These are phyloP conservation scores for Penicillium bialowiezense DNA, from an alignment of 495 filamentous ascomycete genomes.

Conservation along the genomic window DNA sequence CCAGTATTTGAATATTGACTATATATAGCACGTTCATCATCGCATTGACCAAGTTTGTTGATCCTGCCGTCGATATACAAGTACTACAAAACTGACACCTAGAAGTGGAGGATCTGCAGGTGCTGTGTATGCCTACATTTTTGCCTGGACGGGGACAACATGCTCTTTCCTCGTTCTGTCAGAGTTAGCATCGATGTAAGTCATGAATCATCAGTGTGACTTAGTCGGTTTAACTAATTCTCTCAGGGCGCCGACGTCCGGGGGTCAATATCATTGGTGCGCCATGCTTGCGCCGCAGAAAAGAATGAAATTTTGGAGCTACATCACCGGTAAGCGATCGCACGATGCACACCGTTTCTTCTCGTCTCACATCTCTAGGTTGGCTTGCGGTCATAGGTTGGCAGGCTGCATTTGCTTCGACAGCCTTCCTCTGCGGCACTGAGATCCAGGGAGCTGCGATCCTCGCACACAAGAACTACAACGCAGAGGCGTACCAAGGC, in stretches of 20 bases:
- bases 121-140: conserved; percentile 49
- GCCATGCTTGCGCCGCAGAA: conserved; percentile 37
- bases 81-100: background rate
- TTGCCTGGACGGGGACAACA: conserved; percentile 46
- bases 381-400: conserved; percentile 34
- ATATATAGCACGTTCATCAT: conserved; percentile 17
- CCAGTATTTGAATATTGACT: background rate
- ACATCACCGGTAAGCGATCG: conserved; percentile 40
- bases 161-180: conserved; percentile 35
- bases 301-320: conserved; percentile 39
- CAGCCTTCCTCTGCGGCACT: conserved; percentile 28
- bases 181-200: conserved; percentile 48
- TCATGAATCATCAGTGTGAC: no score
- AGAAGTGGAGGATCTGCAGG: conserved; percentile 47
- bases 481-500: conserved; percentile 36
- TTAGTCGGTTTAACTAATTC: background rate
- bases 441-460: conserved; percentile 34
- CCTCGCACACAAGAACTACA: conserved; percentile 20
- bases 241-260: conserved; percentile 34
- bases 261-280: conserved; percentile 48
- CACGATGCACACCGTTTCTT: no score
- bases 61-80: no score
- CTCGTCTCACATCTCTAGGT: no score
- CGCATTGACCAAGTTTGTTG: conserved; percentile 20
- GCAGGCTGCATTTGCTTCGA: conserved; percentile 27